Base-by-base conservation (phyloP, 1,284 basidiomycete species). In the Irpex rosettiformis region DNA sequence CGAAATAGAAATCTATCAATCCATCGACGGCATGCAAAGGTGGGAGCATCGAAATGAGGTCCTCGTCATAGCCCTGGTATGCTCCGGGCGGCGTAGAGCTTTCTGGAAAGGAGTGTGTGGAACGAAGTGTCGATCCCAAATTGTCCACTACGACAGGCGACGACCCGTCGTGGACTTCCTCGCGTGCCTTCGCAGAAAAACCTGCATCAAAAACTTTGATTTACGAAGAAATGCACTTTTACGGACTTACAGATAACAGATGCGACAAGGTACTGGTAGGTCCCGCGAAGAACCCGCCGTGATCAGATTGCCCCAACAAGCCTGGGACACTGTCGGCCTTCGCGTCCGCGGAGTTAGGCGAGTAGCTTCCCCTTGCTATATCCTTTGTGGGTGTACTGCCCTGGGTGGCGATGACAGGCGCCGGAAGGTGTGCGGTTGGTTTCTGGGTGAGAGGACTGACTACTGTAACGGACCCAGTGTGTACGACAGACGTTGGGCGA, bases 1-100 rank as follows among this genome's bases (percentile, higher is more conserved):
- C 86, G 65, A 91, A 91, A 72, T 92, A 92, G 71, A 85, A 88
- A 54, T 74, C 73, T 66, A 92, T 78, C 54, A 92, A 82, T 28
- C 79, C 81, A 67, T 92, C 90, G 64, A 90, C 85, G 55, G 84
- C 75, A 52, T 85, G 79, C 54, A 85, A 72, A 33, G 80, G 74
- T 1, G 90, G 90, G 2, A 92, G 79, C 60, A 80, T 72, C 3
- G 76, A 73, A 61, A 89, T 77, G n/a, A 92, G 78, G 70, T 91
- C 89, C 52, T 85, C 83, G 62, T 88, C 86, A 63, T 79, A 80
- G 48, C 77, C 73, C 67, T 51, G 62, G 61, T 45, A 62, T 52
- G n/a, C 61, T 55, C 51, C 54, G 52, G 33, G 54, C 28, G 54
- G 56, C 40, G 52, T 42, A 24, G 52, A 47, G 28, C 25, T 63